Evolutionary conservation across 192 early-diverging fungal genomes (phyloP).

Genomic region (Funneliformis mosseae): DNA sequence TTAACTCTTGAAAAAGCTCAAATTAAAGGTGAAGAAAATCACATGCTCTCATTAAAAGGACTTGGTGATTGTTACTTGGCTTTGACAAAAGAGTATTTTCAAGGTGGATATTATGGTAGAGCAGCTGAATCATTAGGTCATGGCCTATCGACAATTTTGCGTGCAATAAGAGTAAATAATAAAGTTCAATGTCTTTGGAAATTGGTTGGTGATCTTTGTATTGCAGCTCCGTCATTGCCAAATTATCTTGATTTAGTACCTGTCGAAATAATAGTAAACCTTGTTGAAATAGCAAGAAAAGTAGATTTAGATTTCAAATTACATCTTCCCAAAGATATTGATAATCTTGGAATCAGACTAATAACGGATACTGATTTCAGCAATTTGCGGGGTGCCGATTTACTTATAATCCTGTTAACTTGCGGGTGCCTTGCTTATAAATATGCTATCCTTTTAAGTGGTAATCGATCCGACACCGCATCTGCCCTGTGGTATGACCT

Average conservation of each 20-base stretch:
- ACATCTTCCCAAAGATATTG: conserved; percentile 42
- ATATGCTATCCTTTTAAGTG: conserved; percentile 49
- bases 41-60: conserved; percentile 56
- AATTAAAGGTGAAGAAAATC: conserved; percentile 38
- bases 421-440: conserved; percentile 57
- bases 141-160: conserved; percentile 21
- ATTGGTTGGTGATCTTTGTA: conserved; percentile 60
- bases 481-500: conserved; percentile 58
- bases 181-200: conserved; percentile 62
- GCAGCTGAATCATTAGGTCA: conserved; percentile 57
- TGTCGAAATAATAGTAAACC: conserved; percentile 29
- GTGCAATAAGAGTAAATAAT: conserved; percentile 33
- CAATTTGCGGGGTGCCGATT: background rate
- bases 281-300: conserved; percentile 31
- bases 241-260: conserved; percentile 49
- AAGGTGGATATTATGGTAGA: conserved; percentile 68
- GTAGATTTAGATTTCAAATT: conserved; percentile 42
- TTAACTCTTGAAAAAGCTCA: conserved; percentile 41
- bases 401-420: conserved; percentile 47
- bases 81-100: conserved; percentile 52
- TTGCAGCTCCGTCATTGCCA: conserved; percentile 46
- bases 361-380: background rate
- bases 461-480: conserved; percentile 41
- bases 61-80: conserved; percentile 53
- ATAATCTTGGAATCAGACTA: conserved; percentile 27